Conservation (phyloP, 192 early-diverging fungal genomes). For the Coemansia sp. region DNA sequence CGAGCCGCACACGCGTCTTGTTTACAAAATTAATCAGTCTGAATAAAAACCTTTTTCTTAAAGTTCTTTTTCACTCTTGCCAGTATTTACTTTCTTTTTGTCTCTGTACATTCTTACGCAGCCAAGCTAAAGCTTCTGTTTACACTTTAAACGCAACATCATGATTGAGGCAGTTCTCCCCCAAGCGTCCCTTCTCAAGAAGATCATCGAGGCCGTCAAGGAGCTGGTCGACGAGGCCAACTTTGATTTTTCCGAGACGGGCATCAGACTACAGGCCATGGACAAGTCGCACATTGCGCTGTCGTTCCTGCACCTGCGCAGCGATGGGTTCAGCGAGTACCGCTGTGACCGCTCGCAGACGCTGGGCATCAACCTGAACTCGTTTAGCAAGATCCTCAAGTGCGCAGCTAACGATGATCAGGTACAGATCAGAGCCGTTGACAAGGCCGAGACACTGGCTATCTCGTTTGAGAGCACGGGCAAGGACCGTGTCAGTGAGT, state of each 20-base stretch:
- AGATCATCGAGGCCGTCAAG: conserved; percentile 95
- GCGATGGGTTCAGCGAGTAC: conserved; percentile 82
- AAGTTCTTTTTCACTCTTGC: not conserved
- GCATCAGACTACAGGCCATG: conserved; percentile 97
- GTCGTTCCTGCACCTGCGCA: conserved; percentile 78
- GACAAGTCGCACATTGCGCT: conserved; percentile 98
- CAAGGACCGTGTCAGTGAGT: conserved; percentile 79
- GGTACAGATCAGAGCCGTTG: conserved; percentile 87
- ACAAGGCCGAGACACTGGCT: conserved; percentile 77
- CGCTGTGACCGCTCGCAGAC: conserved; percentile 88
- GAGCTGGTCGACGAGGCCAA: conserved; percentile 96
- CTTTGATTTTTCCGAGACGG: conserved; percentile 95
- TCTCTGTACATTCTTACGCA: conserved; percentile 8
- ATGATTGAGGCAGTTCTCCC: conserved; percentile 93
- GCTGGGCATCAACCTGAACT: conserved; percentile 85
- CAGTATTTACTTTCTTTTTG: not conserved
- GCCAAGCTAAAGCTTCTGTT: not conserved
- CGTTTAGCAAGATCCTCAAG: conserved; percentile 90
- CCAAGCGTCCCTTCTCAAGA: conserved; percentile 87
- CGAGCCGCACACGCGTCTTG: conserved; percentile 11
- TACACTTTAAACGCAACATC: not conserved
- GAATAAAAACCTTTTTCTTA: not conserved
- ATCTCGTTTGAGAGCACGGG: conserved; percentile 73
- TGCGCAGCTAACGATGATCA: conserved; percentile 90
- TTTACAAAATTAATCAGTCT: not conserved